Conservation (phyloP, 768 basidiomycete species). For the Fomitopsis pulvina region DNA sequence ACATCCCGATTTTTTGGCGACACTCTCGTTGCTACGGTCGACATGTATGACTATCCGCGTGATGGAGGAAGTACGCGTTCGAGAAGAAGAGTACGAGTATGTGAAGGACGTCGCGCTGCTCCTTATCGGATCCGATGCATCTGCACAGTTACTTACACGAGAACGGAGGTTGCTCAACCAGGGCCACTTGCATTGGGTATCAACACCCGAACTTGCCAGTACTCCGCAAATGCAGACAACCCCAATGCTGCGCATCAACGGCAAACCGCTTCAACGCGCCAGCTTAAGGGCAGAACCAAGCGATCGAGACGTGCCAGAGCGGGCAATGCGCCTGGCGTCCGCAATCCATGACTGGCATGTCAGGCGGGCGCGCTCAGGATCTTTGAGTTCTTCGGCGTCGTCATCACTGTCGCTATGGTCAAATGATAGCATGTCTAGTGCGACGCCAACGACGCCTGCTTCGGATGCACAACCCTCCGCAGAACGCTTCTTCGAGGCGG, state of each 20-base stretch:
- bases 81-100: conserved; percentile 82
- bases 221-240: not conserved
- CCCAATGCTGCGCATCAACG: not conserved
- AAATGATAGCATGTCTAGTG: conserved; percentile 6
- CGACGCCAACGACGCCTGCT: conserved; percentile 5
- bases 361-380: conserved; percentile 34
- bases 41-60: conserved; percentile 69
- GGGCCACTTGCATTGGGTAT: conserved; percentile 6
- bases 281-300: not conserved
- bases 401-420: conserved; percentile 10
- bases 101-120: conserved; percentile 53
- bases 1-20: conserved; percentile 67
- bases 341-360: conserved; percentile 40
- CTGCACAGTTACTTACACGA: conserved; percentile 52
- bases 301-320: not conserved
- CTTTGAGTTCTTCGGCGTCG: conserved; percentile 8
- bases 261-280: not conserved
- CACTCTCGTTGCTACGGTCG: conserved; percentile 56
- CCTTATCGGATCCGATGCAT: conserved; percentile 52
- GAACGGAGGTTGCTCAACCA: conserved; percentile 72
- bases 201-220: not conserved
- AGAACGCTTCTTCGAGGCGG: not conserved
- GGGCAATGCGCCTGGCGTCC: conserved; percentile 6
- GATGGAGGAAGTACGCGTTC: conserved; percentile 77
- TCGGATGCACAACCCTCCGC: not conserved